These are phyloP conservation scores for Takashimella tepidaria DNA, from an alignment of 1,284 basidiomycete species.

Conservation along the genomic window DNA sequence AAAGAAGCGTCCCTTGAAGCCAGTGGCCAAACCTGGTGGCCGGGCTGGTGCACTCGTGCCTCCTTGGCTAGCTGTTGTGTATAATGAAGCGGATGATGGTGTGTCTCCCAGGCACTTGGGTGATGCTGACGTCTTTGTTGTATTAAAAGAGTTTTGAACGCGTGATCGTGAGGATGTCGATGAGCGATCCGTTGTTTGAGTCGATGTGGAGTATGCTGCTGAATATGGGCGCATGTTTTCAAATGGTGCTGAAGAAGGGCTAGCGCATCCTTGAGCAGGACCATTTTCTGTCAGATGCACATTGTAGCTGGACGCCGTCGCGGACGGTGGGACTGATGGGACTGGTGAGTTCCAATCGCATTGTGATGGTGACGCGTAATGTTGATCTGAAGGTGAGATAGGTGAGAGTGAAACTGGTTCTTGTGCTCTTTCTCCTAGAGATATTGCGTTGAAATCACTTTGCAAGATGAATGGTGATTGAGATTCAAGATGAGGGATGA, in stretches of 20 bases:
- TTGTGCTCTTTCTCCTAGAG: neutral
- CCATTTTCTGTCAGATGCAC: neutral
- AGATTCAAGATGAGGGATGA: constrained; percentile 14
- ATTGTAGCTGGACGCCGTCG: constrained; percentile 1
- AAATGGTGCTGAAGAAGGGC: constrained; percentile 1
- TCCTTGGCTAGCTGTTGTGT: constrained; percentile 6
- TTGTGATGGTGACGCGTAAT: constrained; percentile 10
- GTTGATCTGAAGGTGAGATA: constrained; percentile 9
- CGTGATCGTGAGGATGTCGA: constrained; percentile 16
- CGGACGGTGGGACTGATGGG: neutral
- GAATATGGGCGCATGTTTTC: constrained; percentile 10
- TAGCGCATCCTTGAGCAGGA: neutral
- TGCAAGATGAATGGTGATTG: constrained; percentile 8
- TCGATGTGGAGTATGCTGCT: constrained; percentile 17
- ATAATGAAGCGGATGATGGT: constrained; percentile 12
- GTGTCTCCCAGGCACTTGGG: constrained; percentile 1
- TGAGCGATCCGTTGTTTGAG: constrained; percentile 13
- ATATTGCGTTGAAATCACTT: constrained; percentile 10
- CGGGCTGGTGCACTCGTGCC: constrained; percentile 17
- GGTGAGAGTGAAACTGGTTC: neutral
- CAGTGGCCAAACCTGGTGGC: constrained; percentile 17
- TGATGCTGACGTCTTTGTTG: neutral
- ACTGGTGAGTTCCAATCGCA: constrained; percentile 2
- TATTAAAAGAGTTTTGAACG: neutral
- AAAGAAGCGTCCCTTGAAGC: constrained; percentile 43